Evolutionary conservation across 352 stramenopile genomes (phyloP).

Genomic region (Poterioochromonas sp.): DNA sequence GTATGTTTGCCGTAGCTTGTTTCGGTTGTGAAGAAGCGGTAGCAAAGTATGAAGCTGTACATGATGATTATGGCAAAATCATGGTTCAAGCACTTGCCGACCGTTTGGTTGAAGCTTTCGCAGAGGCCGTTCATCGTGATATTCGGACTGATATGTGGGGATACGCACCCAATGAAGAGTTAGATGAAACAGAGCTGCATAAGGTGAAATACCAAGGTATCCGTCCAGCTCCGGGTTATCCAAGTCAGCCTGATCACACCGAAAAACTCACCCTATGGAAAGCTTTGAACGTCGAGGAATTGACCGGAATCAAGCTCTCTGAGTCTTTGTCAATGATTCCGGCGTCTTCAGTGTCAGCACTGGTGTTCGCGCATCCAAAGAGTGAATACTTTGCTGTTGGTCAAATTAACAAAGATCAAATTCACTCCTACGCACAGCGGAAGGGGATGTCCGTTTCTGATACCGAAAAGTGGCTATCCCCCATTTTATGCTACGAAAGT

Average conservation of each 20-base stretch:
- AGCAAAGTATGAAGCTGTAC: slow-evolving; percentile 75
- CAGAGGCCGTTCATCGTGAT: slow-evolving; percentile 88
- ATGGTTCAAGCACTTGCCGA: slow-evolving; percentile 84
- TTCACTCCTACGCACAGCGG: slow-evolving; percentile 77
- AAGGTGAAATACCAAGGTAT: slow-evolving; percentile 98
- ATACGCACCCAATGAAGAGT: slow-evolving; percentile 78
- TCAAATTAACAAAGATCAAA: slow-evolving; percentile 91
- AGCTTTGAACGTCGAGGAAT: slow-evolving; percentile 79
- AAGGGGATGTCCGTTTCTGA: slow-evolving; percentile 77
- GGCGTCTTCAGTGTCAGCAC: slow-evolving; percentile 78
- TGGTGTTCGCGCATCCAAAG: slow-evolving; percentile 89
- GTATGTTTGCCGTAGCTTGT: slow-evolving; percentile 87
- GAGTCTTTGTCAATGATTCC: slow-evolving; percentile 93
- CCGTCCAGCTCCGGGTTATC: slow-evolving; percentile 89
- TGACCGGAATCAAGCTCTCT: slow-evolving; percentile 78
- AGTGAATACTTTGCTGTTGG: slow-evolving; percentile 93
- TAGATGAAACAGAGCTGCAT: slow-evolving; percentile 80
- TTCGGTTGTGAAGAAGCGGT: slow-evolving; percentile 86
- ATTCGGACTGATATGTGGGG: slow-evolving; percentile 90
- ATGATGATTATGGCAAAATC: slow-evolving; percentile 97
- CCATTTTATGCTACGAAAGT: slow-evolving; percentile 88
- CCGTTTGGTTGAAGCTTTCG: slow-evolving; percentile 86
- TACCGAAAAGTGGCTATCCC: slow-evolving; percentile 84
- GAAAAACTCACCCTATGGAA: slow-evolving; percentile 93
- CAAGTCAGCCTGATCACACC: slow-evolving; percentile 92